A percentile compares a stretch with the other conserved stretches of the same genome.
Evolutionary conservation across 805 yeast species (phyloP).

Genomic region (Ogataea thermomethanolica): DNA sequence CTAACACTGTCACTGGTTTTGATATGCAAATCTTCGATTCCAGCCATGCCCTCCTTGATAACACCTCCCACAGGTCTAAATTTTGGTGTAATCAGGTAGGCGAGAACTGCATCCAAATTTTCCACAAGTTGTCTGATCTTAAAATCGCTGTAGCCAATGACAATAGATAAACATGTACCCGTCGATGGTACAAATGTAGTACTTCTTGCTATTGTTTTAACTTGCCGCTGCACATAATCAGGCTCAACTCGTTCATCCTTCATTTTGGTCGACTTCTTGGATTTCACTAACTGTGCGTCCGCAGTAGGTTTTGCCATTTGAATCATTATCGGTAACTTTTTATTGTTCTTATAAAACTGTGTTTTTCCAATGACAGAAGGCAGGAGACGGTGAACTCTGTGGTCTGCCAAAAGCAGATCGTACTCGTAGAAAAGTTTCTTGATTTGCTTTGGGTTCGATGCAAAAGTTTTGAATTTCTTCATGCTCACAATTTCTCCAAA

Average conservation of each 20-base stretch:
- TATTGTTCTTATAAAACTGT: constrained; percentile 59
- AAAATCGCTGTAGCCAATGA: constrained; percentile 55
- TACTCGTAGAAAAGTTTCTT: constrained; percentile 53
- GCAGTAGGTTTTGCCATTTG: constrained; percentile 50
- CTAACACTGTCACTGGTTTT: constrained; percentile 67
- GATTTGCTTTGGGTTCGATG: constrained; percentile 42
- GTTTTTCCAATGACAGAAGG: constrained; percentile 54
- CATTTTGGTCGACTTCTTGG: constrained; percentile 39
- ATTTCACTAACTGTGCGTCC: constrained; percentile 30
- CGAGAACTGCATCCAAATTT: constrained; percentile 50
- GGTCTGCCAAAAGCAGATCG: constrained; percentile 68
- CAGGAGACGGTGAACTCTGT: constrained; percentile 58
- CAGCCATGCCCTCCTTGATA: constrained; percentile 39
- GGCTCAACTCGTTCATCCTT: constrained; percentile 64
- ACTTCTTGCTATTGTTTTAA: constrained; percentile 60
- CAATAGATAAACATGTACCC: constrained; percentile 59
- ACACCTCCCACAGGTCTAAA: constrained; percentile 59
- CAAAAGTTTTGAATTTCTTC: constrained; percentile 49
- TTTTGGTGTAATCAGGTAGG: constrained; percentile 43
- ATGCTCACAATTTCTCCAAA: constrained; percentile 61
- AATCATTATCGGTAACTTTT: constrained; percentile 64
- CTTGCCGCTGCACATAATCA: constrained; percentile 58
- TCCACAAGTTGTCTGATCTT: constrained; percentile 39
- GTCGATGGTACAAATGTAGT: constrained; percentile 57
- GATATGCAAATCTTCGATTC: constrained; percentile 50